These are phyloP conservation scores for Ramicandelaber brevisporus DNA, from an alignment of 192 early-diverging fungal genomes.

Conservation along the genomic window DNA sequence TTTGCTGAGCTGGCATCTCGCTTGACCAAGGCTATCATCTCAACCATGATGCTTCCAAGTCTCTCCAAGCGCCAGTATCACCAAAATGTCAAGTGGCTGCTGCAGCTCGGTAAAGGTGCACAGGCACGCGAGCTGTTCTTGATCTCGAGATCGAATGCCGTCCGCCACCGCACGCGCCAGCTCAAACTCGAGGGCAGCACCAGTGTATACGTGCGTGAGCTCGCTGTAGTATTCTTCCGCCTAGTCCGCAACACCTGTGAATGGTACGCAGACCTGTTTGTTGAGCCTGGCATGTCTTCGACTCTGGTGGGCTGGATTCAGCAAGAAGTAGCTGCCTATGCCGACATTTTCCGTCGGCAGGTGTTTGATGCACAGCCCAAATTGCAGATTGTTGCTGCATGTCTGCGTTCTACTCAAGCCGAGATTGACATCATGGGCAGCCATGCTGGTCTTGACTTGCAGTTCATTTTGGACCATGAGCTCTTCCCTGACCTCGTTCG, in stretches of 20 bases:
- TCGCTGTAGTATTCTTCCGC: slow-evolving; percentile 69
- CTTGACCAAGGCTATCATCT: slow-evolving; percentile 23
- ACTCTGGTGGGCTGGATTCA: slow-evolving; percentile 85
- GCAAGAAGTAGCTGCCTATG: slow-evolving; percentile 62
- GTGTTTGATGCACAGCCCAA: slow-evolving; percentile 56
- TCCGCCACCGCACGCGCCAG: slow-evolving; percentile 36
- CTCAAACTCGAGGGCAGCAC: slow-evolving; percentile 79
- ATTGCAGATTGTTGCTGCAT: slow-evolving; percentile 64
- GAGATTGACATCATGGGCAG: slow-evolving; percentile 56
- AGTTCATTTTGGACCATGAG: slow-evolving; percentile 55
- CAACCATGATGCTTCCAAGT: slow-evolving; percentile 58
- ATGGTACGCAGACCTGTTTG: slow-evolving; percentile 81
- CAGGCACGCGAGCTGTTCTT: slow-evolving; percentile 76
- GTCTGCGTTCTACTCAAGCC: slow-evolving; percentile 45
- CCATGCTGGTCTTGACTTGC: slow-evolving; percentile 63
- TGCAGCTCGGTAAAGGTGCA: slow-evolving; percentile 46
- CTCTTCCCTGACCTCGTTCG: slow-evolving; percentile 47
- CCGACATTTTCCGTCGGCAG: slow-evolving; percentile 63
- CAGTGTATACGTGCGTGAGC: slow-evolving; percentile 53
- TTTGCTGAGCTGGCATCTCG: no score
- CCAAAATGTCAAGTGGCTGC: slow-evolving; percentile 50
- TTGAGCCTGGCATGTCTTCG: slow-evolving; percentile 67
- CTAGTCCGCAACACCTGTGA: slow-evolving; percentile 86
- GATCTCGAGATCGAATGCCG: slow-evolving; percentile 40
- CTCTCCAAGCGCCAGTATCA: slow-evolving; percentile 58